Evolutionary conservation across 179 eudicot species (phyloP), one percentile per base, ranked within the genome.

Genomic region (Nepenthes alata): DNA sequence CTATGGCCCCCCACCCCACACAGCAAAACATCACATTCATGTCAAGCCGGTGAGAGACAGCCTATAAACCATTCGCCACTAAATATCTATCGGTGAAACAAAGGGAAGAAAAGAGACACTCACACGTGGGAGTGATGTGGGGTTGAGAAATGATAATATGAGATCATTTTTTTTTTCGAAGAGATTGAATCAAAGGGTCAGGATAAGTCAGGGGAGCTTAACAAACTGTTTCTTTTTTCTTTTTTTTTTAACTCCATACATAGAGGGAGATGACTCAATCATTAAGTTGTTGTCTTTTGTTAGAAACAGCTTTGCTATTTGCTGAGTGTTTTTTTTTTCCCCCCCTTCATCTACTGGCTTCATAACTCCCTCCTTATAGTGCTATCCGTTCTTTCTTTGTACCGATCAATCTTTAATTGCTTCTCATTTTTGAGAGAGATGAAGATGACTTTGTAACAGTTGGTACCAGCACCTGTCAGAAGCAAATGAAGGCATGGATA

Each of bases 281-380:
- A 50, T 50, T 37, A 39, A 58, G 57, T 66, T 62, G 68, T 62
- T 65, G 78, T 68, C 53, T 73, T 77, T 74, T 68, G 74, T 71
- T 71, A 71, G 25, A 65, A 68, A 78, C 67, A 68, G 62, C 68
- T 77, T 71, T 67, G 62, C 75, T 63, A 66, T 70, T 71, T 70
- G 71, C 55, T 25, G 37, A 74, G 66, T 70, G 62, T 57, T 58
- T 77, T 70, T 62, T 65, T 67, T 25, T 25, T 25, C 6, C 14
- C 35, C 8, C 6, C 14, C 35, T n/a, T 7, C 57, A 13, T 11
- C 64, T 61, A 25, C 65, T 73, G 68, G 37, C 61, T 73, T 73
- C 62, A 63, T 67, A 70, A 60, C 78, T 71, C 68, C 74, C 38
- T 54, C 47, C 37, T 47, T 57, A 57, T 45, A 13, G 14, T 25